Evolutionary conservation across 352 stramenopile genomes (phyloP), one percentile per base, ranked within the genome.

Genomic region (Phytophthora quininea): DNA sequence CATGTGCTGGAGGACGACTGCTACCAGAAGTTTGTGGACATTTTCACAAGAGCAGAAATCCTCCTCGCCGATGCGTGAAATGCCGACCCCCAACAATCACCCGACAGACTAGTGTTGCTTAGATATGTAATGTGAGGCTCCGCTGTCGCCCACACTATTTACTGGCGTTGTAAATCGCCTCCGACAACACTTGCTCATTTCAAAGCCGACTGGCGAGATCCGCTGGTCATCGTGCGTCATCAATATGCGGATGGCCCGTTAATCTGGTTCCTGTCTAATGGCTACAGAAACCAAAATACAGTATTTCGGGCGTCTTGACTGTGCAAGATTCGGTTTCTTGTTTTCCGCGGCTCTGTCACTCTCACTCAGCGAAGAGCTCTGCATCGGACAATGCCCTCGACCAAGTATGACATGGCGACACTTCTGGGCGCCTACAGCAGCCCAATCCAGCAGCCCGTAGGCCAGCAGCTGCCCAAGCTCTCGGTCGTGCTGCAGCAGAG

Each of bases 1-100:
- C 32, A 58, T 8, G 52, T 82, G 56, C 52, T 72, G 32, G 82
- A 90, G 53, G 70, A 79, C 3, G 84, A 84, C 14, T 78, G 64
- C 45, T 69, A 84, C 14, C 61, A 67, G 10, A 77, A 68, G 32
- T 82, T 90, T 54, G 12, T 74, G 24, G 80, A 89, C n/a, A 63
- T 90, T 11, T 76, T 86, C 38, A 76, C 57, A 4, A 64, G 58
- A 1, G 62, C 54, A 14, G 69, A 70, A 35, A 72, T 80, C 48
- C 38, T 79, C 3, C 3, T 64, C 11, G 19, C 19, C 19, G 19
- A 0, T 24, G 19, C 19, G 19, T 24, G 19, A 24, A 24, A 24
- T 24, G 19, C 19, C 19, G 19, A 24, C 19, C 19, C 19, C 19
- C 19, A 24, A 24, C 19, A 24, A 24, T 24, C 19, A 24, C 19